These are phyloP conservation scores for Vitis vinifera DNA, from an alignment of 164 flowering plant species.

Conservation along the genomic window ASM3070453v1 NC_081811.1:28907501-28908000, in stretches of 20 bases:
- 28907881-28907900: neutral
- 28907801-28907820: neutral
- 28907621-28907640: slow-evolving; percentile 59
- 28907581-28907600: slow-evolving; percentile 74
- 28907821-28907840: too few species aligned
- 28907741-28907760: too few species aligned
- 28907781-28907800: neutral
- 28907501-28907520: slow-evolving; percentile 9
- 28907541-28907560: slow-evolving; percentile 95
- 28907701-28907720: slow-evolving; percentile 77
- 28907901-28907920: neutral
- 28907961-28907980: slow-evolving; percentile 98
- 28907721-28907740: neutral
- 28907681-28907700: slow-evolving; percentile 97
- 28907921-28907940: slow-evolving; percentile 22
- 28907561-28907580: slow-evolving; percentile 95
- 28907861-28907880: neutral
- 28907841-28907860: neutral
- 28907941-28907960: slow-evolving; percentile 96
- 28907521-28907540: slow-evolving; percentile 96
- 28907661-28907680: slow-evolving; percentile 85
- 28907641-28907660: slow-evolving; percentile 71
- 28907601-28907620: slow-evolving; percentile 55
- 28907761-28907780: too few species aligned
- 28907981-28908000: slow-evolving; percentile 99